Evolutionary conservation across 208 protist genomes (phyloP).

Genomic region (Trypanosomatidae sp.): DNA sequence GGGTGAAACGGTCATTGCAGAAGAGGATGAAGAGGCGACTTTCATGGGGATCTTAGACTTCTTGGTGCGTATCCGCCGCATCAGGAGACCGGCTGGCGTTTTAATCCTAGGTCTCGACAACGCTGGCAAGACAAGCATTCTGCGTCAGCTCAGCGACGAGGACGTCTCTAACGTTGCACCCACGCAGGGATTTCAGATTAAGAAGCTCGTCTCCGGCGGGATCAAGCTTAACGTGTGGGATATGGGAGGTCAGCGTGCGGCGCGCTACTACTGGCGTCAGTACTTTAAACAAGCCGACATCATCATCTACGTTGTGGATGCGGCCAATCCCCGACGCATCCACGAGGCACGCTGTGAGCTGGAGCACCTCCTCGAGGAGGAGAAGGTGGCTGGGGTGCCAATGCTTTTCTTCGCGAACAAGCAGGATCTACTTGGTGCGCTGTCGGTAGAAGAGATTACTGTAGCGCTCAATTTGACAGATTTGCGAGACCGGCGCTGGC

Average conservation of each 20-base stretch:
- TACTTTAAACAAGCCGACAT: constrained; percentile 96
- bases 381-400: constrained; percentile 92
- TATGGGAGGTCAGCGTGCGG: constrained; percentile 94
- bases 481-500: constrained; percentile 87
- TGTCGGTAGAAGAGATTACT: constrained; percentile 67
- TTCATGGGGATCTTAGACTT: constrained; percentile 93
- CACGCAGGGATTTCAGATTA: constrained; percentile 98
- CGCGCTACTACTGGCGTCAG: constrained; percentile 97
- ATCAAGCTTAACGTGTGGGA: constrained; percentile 98
- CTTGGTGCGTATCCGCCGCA: constrained; percentile 81
- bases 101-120: constrained; percentile 98
- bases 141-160: constrained; percentile 94
- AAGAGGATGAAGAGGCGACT: not conserved
- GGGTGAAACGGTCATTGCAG: not conserved
- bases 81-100: constrained; percentile 82
- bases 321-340: constrained; percentile 83
- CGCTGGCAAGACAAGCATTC: constrained; percentile 96
- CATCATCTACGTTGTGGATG: constrained; percentile 95
- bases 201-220: constrained; percentile 85
- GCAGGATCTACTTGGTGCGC: constrained; percentile 93
- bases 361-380: constrained; percentile 89
- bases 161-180: constrained; percentile 93
- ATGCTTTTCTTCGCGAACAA: constrained; percentile 98
- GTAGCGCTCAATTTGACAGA: constrained; percentile 72
- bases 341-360: constrained; percentile 92